Percentiles rank a stretch among this genome's conserved stretches.
phyloP scores from a whole-genome alignment of 225 moss, liverwort and hornwort species.

The Pleurozium schreberi region DNA sequence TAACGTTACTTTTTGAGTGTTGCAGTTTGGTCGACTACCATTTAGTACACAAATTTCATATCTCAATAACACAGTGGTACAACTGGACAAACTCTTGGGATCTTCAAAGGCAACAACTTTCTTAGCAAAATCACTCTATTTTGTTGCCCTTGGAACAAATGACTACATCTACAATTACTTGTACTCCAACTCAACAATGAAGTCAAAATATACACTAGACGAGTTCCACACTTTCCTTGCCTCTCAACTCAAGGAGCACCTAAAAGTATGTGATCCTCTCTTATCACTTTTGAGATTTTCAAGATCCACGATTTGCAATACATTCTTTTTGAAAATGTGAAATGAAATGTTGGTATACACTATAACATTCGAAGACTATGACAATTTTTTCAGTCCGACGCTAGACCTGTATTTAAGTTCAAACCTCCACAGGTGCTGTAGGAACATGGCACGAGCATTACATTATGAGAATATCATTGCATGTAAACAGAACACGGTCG shows the following conservation, averaged over 20 bases:
- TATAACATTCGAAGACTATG: background rate
- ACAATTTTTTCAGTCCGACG: background rate
- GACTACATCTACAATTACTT: conserved; percentile 65
- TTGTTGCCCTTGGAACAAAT: conserved; percentile 30
- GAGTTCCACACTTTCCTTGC: conserved; percentile 29
- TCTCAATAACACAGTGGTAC: background rate
- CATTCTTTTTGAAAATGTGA: background rate
- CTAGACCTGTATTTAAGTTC: background rate
- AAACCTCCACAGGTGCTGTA: background rate
- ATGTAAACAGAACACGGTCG: background rate
- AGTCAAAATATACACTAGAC: background rate
- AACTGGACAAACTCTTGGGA: conserved; percentile 7
- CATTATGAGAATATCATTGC: background rate
- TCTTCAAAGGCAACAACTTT: background rate
- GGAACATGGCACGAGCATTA: background rate
- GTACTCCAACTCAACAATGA: background rate
- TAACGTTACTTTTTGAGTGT: background rate
- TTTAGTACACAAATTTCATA: conserved; percentile 5
- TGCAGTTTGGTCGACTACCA: conserved; percentile 14
- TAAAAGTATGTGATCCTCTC: conserved; percentile 6
- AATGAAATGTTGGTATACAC: background rate
- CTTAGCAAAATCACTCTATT: conserved; percentile 3
- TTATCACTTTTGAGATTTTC: background rate
- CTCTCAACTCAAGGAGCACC: background rate
- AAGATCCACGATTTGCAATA: background rate